Conservation (phyloP, 495 filamentous ascomycete genomes). For the Penicillium silybi region DNA sequence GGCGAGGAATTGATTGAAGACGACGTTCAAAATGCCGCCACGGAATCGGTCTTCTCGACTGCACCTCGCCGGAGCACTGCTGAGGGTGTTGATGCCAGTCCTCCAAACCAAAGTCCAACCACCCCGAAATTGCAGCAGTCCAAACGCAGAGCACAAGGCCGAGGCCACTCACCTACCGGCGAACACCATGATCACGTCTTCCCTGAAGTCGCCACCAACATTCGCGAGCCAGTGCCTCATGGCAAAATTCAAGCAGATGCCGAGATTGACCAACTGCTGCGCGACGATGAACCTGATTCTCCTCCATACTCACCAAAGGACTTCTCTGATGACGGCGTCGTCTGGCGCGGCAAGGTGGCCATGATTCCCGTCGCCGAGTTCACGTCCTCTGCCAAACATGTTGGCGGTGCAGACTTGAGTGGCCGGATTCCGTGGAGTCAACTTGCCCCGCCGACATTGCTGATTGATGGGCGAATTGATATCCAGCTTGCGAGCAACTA, state of each 20-base stretch:
- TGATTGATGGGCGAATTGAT: slow-evolving; percentile 79
- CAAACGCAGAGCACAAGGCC: slow-evolving; percentile 22
- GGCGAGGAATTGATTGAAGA: slow-evolving; percentile 87
- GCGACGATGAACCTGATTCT: slow-evolving; percentile 80
- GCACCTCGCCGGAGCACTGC: slow-evolving; percentile 35
- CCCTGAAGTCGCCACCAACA: slow-evolving; percentile 40
- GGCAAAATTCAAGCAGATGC: slow-evolving; percentile 63
- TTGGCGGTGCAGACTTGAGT: slow-evolving; percentile 72
- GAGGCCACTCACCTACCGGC: slow-evolving; percentile 33
- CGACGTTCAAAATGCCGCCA: slow-evolving; percentile 44
- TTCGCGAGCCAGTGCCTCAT: slow-evolving; percentile 39
- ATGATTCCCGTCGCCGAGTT: slow-evolving; percentile 78
- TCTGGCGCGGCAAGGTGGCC: slow-evolving; percentile 76
- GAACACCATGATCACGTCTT: slow-evolving; percentile 40
- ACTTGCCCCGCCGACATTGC: slow-evolving; percentile 63
- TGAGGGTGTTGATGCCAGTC: slow-evolving; percentile 32
- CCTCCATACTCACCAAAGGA: slow-evolving; percentile 82
- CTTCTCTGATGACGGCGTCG: slow-evolving; percentile 56
- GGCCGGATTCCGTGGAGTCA: slow-evolving; percentile 60
- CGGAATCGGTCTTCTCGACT: slow-evolving; percentile 48
- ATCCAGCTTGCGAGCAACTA: slow-evolving; percentile 80
- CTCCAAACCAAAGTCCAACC: slow-evolving; percentile 31
- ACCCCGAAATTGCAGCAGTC: slow-evolving; percentile 27
- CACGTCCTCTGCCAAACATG: slow-evolving; percentile 69
- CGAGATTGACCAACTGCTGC: slow-evolving; percentile 85